Conservation (phyloP, 1,284 basidiomycete species). For the Uromyces viciae-fabae region DNA sequence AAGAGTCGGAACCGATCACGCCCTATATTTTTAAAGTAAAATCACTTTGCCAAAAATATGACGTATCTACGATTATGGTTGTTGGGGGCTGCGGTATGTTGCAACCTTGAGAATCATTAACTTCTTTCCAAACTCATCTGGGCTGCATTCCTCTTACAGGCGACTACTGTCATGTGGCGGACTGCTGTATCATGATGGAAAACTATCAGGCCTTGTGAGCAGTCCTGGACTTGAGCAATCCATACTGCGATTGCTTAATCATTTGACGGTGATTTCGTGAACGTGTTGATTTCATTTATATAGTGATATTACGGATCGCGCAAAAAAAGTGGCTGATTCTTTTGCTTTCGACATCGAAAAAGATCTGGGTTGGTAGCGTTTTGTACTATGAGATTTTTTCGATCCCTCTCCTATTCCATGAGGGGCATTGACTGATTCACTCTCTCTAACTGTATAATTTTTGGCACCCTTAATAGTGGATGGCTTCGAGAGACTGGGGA, state of each 20-base stretch:
- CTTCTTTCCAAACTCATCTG: neutral
- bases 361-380: slow-evolving; percentile 20
- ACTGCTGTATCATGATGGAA: slow-evolving; percentile 39
- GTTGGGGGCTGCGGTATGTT: slow-evolving; percentile 39
- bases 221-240: too few species aligned
- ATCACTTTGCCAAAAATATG: slow-evolving; percentile 21
- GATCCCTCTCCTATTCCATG: too few species aligned
- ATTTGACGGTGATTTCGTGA: too few species aligned
- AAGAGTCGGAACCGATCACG: slow-evolving; percentile 39
- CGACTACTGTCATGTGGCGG: slow-evolving; percentile 41
- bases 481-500: slow-evolving; percentile 10
- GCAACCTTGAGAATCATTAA: neutral
- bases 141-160: neutral
- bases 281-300: too few species aligned
- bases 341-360: slow-evolving; percentile 26
- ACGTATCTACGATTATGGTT: slow-evolving; percentile 42
- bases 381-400: too few species aligned
- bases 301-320: slow-evolving; percentile 31
- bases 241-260: neutral
- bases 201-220: slow-evolving; percentile 34
- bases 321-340: slow-evolving; percentile 33
- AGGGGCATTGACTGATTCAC: too few species aligned
- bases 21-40: slow-evolving; percentile 40
- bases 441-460: neutral
- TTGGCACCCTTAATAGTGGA: neutral